Evolutionary conservation across 129 eudicot species (phyloP).

Genomic region (Flaveria sonorensis): DNA sequence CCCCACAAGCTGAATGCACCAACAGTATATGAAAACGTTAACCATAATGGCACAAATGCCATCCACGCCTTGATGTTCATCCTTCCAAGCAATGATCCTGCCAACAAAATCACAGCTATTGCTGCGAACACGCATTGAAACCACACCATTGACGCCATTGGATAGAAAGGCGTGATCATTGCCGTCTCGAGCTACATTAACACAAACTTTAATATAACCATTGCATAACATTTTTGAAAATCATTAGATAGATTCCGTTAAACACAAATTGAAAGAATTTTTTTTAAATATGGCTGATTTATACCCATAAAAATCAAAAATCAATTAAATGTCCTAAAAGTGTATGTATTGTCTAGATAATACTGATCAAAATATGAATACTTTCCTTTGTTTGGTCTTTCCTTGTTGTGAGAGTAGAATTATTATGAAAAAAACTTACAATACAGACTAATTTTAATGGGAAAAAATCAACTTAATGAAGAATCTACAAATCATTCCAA

Average conservation of each 20-base stretch:
- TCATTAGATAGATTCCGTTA: no score
- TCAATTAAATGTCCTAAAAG: no score
- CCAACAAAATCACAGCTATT: constrained; percentile 51
- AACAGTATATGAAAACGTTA: constrained; percentile 60
- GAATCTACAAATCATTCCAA: background rate
- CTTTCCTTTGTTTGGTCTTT: no score
- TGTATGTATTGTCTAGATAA: no score
- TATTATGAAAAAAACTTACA: background rate
- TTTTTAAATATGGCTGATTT: no score
- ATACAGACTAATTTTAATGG: background rate
- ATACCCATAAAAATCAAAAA: no score
- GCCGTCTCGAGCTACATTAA: constrained; percentile 47
- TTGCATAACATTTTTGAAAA: background rate
- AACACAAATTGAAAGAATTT: no score
- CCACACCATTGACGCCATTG: constrained; percentile 77
- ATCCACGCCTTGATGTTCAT: constrained; percentile 80
- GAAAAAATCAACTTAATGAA: background rate
- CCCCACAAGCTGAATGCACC: constrained; percentile 77
- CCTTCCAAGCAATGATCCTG: constrained; percentile 66
- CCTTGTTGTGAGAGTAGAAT: no score
- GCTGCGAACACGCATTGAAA: constrained; percentile 72
- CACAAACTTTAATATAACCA: background rate
- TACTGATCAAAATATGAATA: no score
- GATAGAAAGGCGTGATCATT: constrained; percentile 46
- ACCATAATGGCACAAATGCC: constrained; percentile 69